These are phyloP conservation scores for Pleurotus djamor DNA, from an alignment of 768 basidiomycete genomes.

Conservation along the genomic window DNA sequence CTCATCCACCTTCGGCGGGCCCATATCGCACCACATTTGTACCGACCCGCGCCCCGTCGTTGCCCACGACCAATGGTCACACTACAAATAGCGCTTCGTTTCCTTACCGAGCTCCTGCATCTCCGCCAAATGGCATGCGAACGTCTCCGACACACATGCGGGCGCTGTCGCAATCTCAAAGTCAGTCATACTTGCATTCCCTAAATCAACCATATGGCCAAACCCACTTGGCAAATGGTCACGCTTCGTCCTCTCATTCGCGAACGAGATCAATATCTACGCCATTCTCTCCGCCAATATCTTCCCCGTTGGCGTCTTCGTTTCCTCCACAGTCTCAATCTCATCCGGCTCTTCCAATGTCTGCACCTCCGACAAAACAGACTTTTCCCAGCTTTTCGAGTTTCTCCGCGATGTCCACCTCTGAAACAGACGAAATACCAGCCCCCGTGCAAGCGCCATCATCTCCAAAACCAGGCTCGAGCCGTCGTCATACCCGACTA, in stretches of 20 bases:
- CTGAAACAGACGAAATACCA: not conserved
- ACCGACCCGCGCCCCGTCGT: not conserved
- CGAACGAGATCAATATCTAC: slow-evolving; percentile 14
- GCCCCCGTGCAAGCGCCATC: slow-evolving; percentile 1
- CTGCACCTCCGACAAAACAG: slow-evolving; percentile 3
- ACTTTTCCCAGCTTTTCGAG: slow-evolving; percentile 3
- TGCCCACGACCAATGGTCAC: slow-evolving; percentile 3
- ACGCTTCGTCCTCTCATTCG: slow-evolving; percentile 22
- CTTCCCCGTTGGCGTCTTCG: slow-evolving; percentile 14
- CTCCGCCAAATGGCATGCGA: not conserved
- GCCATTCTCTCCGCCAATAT: slow-evolving; percentile 14
- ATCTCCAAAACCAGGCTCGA: not conserved
- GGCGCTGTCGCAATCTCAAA: slow-evolving; percentile 1
- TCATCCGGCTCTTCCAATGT: slow-evolving; percentile 9
- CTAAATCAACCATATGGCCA: slow-evolving; percentile 3
- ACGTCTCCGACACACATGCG: not conserved
- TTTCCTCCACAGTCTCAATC: slow-evolving; percentile 12
- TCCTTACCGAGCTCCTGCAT: not conserved
- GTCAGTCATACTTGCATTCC: not conserved
- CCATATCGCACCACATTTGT: slow-evolving; percentile 18
- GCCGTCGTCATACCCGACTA: slow-evolving; percentile 61
- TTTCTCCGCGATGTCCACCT: slow-evolving; percentile 1
- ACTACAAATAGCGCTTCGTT: not conserved
- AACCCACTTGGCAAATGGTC: slow-evolving; percentile 17
- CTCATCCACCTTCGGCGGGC: slow-evolving; percentile 19